A percentile compares a stretch with the other conserved stretches of the same genome.
Evolutionary conservation across 164 flowering plant genomes (phyloP).

Genomic region (Stephania yunnanensis): DNA sequence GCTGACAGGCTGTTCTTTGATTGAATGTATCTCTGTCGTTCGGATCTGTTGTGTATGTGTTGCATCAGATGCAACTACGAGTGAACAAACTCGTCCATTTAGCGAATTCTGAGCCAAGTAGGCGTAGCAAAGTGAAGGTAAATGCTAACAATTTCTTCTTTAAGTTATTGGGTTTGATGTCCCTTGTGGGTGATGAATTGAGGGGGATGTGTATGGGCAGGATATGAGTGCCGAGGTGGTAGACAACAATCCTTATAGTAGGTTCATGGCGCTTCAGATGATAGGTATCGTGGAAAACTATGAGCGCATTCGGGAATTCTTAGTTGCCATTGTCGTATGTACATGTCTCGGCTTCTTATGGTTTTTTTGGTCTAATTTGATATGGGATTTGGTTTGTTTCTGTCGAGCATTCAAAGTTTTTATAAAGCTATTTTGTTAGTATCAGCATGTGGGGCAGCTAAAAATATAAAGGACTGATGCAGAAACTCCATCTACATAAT

Average conservation of each 20-base stretch:
- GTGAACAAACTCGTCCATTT: constrained; percentile 41
- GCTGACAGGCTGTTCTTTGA: not conserved
- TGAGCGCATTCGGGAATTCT: constrained; percentile 85
- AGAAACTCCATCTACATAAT: too few relatives aligned
- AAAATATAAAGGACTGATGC: too few relatives aligned
- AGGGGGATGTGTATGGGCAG: constrained; percentile 33
- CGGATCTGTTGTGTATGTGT: constrained; percentile 12
- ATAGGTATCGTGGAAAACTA: constrained; percentile 97
- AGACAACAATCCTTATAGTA: constrained; percentile 94
- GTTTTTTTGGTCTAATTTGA: not conserved
- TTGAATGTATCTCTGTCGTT: not conserved
- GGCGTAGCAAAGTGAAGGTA: constrained; percentile 83
- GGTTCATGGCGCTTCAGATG: constrained; percentile 98
- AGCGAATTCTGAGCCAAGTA: constrained; percentile 36
- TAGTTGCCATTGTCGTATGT: constrained; percentile 93
- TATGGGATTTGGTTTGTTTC: not conserved
- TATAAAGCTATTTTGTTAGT: not conserved
- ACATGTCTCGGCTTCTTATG: too few relatives aligned
- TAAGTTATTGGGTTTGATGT: not conserved
- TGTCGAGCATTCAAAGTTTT: not conserved
- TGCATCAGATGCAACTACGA: constrained; percentile 44
- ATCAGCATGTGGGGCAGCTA: too few relatives aligned
- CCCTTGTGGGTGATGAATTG: not conserved
- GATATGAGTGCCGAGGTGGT: constrained; percentile 97
- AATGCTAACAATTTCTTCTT: not conserved